phyloP scores from a whole-genome alignment of 2,329 filamentous ascomycete species.

The Fusarium udum region DNA sequence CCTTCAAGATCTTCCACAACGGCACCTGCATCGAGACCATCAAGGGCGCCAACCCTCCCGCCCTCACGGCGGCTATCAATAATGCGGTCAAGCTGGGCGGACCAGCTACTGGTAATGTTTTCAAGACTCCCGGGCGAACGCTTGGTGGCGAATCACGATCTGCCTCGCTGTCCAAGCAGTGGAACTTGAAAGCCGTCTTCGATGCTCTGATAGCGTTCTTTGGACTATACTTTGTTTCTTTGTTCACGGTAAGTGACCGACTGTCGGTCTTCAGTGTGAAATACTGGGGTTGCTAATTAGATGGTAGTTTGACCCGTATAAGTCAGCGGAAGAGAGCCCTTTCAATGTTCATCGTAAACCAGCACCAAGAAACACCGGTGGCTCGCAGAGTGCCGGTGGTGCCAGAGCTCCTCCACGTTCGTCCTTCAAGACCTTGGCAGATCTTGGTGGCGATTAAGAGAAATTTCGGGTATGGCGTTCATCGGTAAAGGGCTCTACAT shows the following conservation, averaged over 20 bases:
- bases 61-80: slow-evolving; percentile 79
- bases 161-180: slow-evolving; percentile 24
- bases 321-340: slow-evolving; percentile 65
- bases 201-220: slow-evolving; percentile 64
- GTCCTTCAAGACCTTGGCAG: slow-evolving; percentile 63
- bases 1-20: slow-evolving; percentile 89
- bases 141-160: slow-evolving; percentile 56
- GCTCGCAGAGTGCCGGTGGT: slow-evolving; percentile 33
- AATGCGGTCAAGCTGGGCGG: slow-evolving; percentile 68
- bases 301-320: slow-evolving; percentile 67
- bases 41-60: slow-evolving; percentile 80
- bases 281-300: slow-evolving; percentile 37
- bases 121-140: slow-evolving; percentile 65
- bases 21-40: slow-evolving; percentile 78
- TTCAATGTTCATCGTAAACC: slow-evolving; percentile 62
- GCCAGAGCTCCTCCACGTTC: slow-evolving; percentile 47
- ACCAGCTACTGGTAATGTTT: slow-evolving; percentile 56
- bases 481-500: not conserved
- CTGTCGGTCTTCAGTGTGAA: not conserved
- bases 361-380: slow-evolving; percentile 41
- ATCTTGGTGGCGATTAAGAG: slow-evolving; percentile 53
- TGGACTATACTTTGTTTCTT: slow-evolving; percentile 68
- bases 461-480: not conserved
- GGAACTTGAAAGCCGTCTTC: slow-evolving; percentile 56
- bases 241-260: slow-evolving; percentile 64